These are phyloP conservation scores for Stagonosporopsis chrysanthemi DNA, from an alignment of 2,329 filamentous ascomycete genomes.

Conservation along the genomic window DNA sequence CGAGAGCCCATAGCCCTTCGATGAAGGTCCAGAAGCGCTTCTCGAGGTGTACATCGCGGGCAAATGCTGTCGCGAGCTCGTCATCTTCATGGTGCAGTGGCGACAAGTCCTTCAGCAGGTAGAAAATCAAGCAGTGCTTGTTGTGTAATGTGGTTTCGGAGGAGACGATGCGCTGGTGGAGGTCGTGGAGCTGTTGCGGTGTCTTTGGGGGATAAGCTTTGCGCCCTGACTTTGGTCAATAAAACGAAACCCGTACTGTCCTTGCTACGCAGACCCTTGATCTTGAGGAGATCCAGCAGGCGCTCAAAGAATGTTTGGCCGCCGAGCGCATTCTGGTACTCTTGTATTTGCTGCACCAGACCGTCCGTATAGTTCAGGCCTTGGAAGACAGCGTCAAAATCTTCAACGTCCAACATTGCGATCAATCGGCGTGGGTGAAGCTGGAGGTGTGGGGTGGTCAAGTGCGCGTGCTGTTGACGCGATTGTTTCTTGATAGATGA, in stretches of 20 bases:
- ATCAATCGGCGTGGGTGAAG: background rate
- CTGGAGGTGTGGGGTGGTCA: conserved; percentile 6
- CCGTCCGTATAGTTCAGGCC: conserved; percentile 36
- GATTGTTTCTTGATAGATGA: conserved; percentile 10
- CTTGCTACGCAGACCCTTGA: conserved; percentile 65
- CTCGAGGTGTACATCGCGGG: conserved; percentile 70
- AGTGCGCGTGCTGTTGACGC: conserved; percentile 13
- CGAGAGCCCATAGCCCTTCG: conserved; percentile 82
- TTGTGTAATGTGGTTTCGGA: conserved; percentile 73
- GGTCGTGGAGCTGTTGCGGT: conserved; percentile 69
- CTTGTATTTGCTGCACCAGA: conserved; percentile 65
- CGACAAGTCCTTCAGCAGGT: conserved; percentile 79
- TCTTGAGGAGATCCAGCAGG: conserved; percentile 72
- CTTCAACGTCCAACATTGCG: conserved; percentile 68
- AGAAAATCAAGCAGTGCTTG: conserved; percentile 84
- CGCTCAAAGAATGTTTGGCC: conserved; percentile 81
- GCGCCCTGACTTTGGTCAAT: conserved; percentile 52
- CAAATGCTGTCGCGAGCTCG: conserved; percentile 65
- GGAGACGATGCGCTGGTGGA: conserved; percentile 74
- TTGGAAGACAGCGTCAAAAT: conserved; percentile 73
- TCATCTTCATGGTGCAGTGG: conserved; percentile 56
- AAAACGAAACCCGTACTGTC: conserved; percentile 1
- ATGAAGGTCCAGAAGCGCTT: conserved; percentile 81
- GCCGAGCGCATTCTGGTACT: conserved; percentile 71
- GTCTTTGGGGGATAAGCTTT: conserved; percentile 78